phyloP scores from a whole-genome alignment of 805 yeast species.

The Metschnikowia cubensis region DNA sequence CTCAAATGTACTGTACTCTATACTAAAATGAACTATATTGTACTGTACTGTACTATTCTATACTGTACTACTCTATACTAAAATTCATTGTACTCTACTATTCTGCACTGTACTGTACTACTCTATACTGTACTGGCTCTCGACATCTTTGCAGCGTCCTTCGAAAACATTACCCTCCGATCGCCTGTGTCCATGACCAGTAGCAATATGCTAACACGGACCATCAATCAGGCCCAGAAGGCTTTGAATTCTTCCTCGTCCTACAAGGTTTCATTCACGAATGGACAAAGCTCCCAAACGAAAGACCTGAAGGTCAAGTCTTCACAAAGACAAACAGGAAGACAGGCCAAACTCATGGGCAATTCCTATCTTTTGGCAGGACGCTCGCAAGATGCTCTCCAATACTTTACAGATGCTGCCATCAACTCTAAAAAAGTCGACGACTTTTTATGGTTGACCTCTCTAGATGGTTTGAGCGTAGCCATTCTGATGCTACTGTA shows the following conservation, averaged over 20 bases:
- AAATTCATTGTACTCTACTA: too few species aligned
- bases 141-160: slow-evolving; percentile 67
- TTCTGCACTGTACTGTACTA: too few species aligned
- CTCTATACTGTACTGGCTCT: slow-evolving; percentile 61
- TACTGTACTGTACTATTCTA: too few species aligned
- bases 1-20: too few species aligned
- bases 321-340: slow-evolving; percentile 53
- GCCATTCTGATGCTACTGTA: slow-evolving; percentile 58
- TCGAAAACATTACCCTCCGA: slow-evolving; percentile 72
- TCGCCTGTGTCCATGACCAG: slow-evolving; percentile 71
- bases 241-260: slow-evolving; percentile 40
- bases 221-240: slow-evolving; percentile 41
- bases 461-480: slow-evolving; percentile 77
- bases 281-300: slow-evolving; percentile 10
- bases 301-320: slow-evolving; percentile 32
- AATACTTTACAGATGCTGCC: slow-evolving; percentile 69
- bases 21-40: too few species aligned
- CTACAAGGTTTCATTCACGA: slow-evolving; percentile 28
- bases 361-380: slow-evolving; percentile 81
- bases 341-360: slow-evolving; percentile 73
- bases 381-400: slow-evolving; percentile 63
- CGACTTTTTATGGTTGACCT: slow-evolving; percentile 85
- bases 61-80: too few species aligned
- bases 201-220: slow-evolving; percentile 39
- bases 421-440: slow-evolving; percentile 52